Evolutionary conservation across 129 eudicot genomes (phyloP), one percentile per base, ranked within the genome.

Genomic region (Chrysanthemum lavandulifolium): DNA sequence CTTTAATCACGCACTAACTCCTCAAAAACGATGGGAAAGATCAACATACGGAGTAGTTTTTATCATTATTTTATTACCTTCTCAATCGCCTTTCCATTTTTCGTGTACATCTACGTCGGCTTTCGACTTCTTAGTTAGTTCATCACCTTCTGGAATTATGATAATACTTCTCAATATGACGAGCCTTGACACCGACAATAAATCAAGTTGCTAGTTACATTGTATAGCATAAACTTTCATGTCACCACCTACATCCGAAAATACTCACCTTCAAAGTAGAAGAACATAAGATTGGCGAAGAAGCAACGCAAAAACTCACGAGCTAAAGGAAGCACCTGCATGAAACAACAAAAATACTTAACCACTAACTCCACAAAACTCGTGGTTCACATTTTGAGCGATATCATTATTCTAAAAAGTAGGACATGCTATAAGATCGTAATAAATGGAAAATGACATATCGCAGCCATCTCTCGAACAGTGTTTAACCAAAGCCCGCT

Each of bases 241-340:
- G 25, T 64, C 21, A 29, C 21, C 68, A 62, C 16, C 68, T 15
- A 63, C 25, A 31, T 36, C 23, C 25, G 16, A 64, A 50, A 36
- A 64, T 36, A 36, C 52, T 36, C 48, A 64, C 68, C 68, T 64
- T 64, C 68, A 64, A 95, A 95, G 76, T 95, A 95, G 77, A 95
- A 95, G 82, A 95, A 88, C 99, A 90, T 95, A 65, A 95, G 91
- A 78, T 90, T 95, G 52, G 25, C 99, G 97, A 72, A 95, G 88
- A 82, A 88, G 56, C 88, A 90, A 73, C 86, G 91, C 82, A 89
- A 86, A 70, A 79, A 65, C 72, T 95, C 97, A 51, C 94, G 96
- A 15, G 84, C 96, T 23, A 95, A 74, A 8, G 99, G 99, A 80
- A 90, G 89, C 82, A 90, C 64, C 99, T 95, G 88, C 64, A 71